Evolutionary conservation across 2,329 filamentous ascomycete genomes (phyloP), one percentile per base, ranked within the genome.

Genomic region (Aspergillus ochraceoroseus): DNA sequence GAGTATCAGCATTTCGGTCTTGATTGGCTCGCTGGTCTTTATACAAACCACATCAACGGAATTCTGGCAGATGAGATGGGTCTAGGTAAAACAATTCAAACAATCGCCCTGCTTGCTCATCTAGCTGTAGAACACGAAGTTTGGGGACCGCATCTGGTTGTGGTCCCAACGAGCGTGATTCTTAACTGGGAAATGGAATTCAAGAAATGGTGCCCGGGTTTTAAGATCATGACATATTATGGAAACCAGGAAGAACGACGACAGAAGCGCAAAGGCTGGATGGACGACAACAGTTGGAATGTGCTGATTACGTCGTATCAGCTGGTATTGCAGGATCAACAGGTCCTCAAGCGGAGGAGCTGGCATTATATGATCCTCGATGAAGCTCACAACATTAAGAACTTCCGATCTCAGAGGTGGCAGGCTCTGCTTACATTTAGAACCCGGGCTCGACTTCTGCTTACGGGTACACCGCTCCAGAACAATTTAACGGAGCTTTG

Each of bases 161-260:
- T 98, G 46, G 92, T 98, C 2, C 92, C 92, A 1, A 98, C 92
- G 2, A 96, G 89, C 65, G 94, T 98, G 33, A 95, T 98, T 76
- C 79, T 98, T 50, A 98, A 98, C 61, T 98, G 92, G 92, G 94
- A 98, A 64, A 96, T 96, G 85, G 92, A 98, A 66, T 98, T 98
- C 75, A 96, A 96, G 61, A 98, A 98, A 63, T 98, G 71, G 80
- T 87, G 89, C 42, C 92, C 94, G 2, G 90, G 92, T 0, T 98
- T 98, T 73, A 96, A 95, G 62, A 94, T 98, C 41, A 73, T 98
- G 44, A 92, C 89, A 0, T 98, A 98, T 68, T 98, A 96, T 61
- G 92, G 94, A 29, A 87, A 83, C 28, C 85, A 89, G 55, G 88
- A 95, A 52, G 92, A 98, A 66, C 83, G 92, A 31, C 89, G 87